phyloP scores from a whole-genome alignment of 768 basidiomycete species.

The Termitomyces titanicus region DNA sequence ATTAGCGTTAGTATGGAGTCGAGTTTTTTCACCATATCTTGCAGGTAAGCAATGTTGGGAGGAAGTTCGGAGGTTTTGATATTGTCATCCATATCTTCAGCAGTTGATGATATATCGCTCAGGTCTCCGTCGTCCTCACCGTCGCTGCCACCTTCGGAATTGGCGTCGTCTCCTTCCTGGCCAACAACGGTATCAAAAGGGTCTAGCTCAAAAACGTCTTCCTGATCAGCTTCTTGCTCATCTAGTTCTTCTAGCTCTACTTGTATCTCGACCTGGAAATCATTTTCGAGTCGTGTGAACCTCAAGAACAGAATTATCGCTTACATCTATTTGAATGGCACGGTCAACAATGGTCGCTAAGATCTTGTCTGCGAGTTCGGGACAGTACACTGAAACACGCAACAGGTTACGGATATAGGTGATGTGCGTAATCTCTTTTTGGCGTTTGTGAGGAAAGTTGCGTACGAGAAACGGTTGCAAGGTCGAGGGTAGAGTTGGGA shows the following conservation, averaged over 20 bases:
- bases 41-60: conserved; percentile 63
- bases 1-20: conserved; percentile 83
- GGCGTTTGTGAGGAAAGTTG: conserved; percentile 92
- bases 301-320: conserved; percentile 19
- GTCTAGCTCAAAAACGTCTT: conserved; percentile 73
- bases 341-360: conserved; percentile 87
- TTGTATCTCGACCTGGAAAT: conserved; percentile 87
- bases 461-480: conserved; percentile 81
- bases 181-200: conserved; percentile 82
- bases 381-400: conserved; percentile 80
- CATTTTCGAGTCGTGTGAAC: neutral
- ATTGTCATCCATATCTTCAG: conserved; percentile 43
- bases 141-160: conserved; percentile 50
- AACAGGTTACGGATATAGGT: conserved; percentile 92
- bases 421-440: conserved; percentile 71
- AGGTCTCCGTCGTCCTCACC: conserved; percentile 42
- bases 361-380: conserved; percentile 81
- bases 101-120: conserved; percentile 78
- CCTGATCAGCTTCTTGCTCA: conserved; percentile 51
- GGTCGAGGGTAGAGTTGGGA: conserved; percentile 88
- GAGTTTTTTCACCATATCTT: conserved; percentile 88
- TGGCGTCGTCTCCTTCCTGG: conserved; percentile 65
- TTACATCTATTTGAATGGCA: conserved; percentile 93
- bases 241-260: conserved; percentile 93
- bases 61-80: conserved; percentile 37